Percentiles rank a stretch among this genome's conserved stretches.
phyloP scores from a whole-genome alignment of 2,329 filamentous ascomycete species.

The Pleomassaria siparia region DNA sequence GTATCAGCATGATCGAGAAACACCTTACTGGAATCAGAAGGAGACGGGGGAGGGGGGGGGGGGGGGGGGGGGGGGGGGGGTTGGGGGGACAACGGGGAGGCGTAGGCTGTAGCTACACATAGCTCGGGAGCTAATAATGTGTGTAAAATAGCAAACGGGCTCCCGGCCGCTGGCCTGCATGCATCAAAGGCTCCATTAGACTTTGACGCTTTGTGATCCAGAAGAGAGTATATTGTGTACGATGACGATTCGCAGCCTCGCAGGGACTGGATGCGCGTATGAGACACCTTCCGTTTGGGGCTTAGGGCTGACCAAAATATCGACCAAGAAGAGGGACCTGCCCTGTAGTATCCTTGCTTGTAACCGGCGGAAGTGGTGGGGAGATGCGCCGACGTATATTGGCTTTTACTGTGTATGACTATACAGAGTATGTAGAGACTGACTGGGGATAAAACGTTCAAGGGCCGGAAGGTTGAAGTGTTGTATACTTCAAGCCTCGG shows the following conservation, averaged over 20 bases:
- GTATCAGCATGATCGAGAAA: constrained; percentile 6
- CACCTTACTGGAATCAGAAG: constrained; percentile 20
- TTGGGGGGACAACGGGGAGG: no score
- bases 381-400: no score
- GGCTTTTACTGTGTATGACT: no score
- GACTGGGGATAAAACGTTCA: neutral
- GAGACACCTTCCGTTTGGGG: constrained; percentile 4
- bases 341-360: neutral
- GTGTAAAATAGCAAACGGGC: neutral
- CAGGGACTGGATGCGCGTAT: neutral
- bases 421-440: no score
- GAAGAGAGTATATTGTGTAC: neutral
- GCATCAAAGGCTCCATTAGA: neutral
- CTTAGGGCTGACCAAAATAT: neutral
- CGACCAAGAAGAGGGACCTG: neutral
- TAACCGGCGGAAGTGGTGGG: neutral
- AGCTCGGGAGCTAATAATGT: neutral
- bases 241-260: constrained; percentile 7
- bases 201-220: neutral
- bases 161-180: neutral
- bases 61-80: no score
- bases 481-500: constrained; percentile 15
- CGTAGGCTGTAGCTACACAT: no score
- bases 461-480: neutral
- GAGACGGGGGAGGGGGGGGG: constrained; percentile 2